Conservation (phyloP, 108 stramenopile species). For the Pseudonitzschia delicatissima region DNA sequence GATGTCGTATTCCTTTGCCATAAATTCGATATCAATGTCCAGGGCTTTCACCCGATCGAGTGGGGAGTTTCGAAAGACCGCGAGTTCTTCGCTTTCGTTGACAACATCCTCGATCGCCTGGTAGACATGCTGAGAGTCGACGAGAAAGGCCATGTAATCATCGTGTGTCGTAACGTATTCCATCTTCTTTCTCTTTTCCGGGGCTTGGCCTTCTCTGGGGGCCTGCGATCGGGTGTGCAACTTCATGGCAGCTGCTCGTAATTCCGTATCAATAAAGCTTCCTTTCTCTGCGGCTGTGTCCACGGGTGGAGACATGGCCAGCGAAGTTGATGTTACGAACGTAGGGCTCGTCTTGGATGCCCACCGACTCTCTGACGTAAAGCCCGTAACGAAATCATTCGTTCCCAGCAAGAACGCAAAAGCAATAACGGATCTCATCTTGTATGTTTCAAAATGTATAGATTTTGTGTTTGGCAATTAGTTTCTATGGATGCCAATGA, state of each 20-base stretch:
- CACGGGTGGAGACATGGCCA: slow-evolving; percentile 1
- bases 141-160: slow-evolving; percentile 78
- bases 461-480: background rate
- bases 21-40: slow-evolving; percentile 83
- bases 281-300: background rate
- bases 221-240: slow-evolving; percentile 88
- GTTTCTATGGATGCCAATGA: background rate
- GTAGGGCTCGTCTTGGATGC: background rate
- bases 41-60: slow-evolving; percentile 75
- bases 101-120: slow-evolving; percentile 78
- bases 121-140: slow-evolving; percentile 83
- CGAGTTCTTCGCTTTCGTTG: slow-evolving; percentile 46
- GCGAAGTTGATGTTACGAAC: background rate
- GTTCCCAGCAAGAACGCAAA: background rate
- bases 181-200: slow-evolving; percentile 11
- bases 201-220: slow-evolving; percentile 84
- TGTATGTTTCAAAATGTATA: background rate
- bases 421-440: background rate
- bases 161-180: slow-evolving; percentile 58
- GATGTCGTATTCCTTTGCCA: slow-evolving; percentile 61
- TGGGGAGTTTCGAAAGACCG: slow-evolving; percentile 76
- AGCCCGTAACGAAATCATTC: background rate
- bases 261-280: slow-evolving; percentile 78
- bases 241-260: slow-evolving; percentile 89
- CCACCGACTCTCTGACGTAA: background rate